These are phyloP conservation scores for Sclerotiophoma versabilis DNA, from an alignment of 2,329 filamentous ascomycete species.

Conservation along the genomic window DNA sequence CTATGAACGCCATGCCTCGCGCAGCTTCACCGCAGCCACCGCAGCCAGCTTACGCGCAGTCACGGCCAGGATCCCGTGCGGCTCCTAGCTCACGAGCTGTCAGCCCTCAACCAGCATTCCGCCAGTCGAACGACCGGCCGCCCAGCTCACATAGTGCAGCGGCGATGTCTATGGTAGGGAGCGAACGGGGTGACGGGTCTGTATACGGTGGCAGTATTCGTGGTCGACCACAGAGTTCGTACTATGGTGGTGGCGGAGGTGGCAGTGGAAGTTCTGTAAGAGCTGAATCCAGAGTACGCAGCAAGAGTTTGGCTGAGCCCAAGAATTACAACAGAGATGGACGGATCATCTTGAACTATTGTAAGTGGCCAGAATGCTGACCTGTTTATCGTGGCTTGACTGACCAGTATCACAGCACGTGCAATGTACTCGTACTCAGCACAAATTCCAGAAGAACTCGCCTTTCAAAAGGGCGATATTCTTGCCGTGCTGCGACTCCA, in stretches of 20 bases:
- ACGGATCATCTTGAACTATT: slow-evolving; percentile 87
- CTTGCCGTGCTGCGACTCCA: slow-evolving; percentile 88
- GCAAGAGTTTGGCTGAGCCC: slow-evolving; percentile 88
- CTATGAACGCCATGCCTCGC: slow-evolving; percentile 42
- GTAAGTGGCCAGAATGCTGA: slow-evolving; percentile 64
- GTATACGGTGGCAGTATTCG: slow-evolving; percentile 28
- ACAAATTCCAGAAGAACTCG: slow-evolving; percentile 92
- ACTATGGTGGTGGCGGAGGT: slow-evolving; percentile 47
- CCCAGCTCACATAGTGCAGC: slow-evolving; percentile 55
- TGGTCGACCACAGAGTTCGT: slow-evolving; percentile 53
- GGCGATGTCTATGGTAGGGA: slow-evolving; percentile 53
- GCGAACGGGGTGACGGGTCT: slow-evolving; percentile 48
- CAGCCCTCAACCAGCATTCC: slow-evolving; percentile 62
- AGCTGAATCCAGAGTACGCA: slow-evolving; percentile 61
- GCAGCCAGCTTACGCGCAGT: slow-evolving; percentile 46
- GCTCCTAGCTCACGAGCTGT: slow-evolving; percentile 51
- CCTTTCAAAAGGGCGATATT: slow-evolving; percentile 90
- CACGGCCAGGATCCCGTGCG: slow-evolving; percentile 42
- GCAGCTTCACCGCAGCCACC: slow-evolving; percentile 56
- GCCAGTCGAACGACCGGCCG: slow-evolving; percentile 57
- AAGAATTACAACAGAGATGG: slow-evolving; percentile 86
- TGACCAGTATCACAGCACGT: slow-evolving; percentile 67
- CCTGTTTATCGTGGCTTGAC: background rate
- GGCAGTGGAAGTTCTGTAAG: slow-evolving; percentile 37
- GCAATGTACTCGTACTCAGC: slow-evolving; percentile 94